Conservation (phyloP, 352 stramenopile species). For the Phytophthora aleatoria region DNA sequence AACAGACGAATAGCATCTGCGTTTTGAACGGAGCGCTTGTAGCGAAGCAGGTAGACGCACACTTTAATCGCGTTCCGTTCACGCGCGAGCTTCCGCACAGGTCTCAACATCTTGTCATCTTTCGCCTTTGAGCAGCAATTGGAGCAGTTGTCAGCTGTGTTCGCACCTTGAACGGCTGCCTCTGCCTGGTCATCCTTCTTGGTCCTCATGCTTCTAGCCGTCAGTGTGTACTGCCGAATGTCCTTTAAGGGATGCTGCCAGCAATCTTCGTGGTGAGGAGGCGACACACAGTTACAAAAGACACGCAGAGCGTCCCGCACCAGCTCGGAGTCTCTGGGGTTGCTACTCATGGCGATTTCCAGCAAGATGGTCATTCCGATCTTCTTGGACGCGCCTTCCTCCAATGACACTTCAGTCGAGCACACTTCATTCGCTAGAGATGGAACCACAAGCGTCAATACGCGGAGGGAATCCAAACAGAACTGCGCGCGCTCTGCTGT, state of each 20-base stretch:
- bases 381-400: slow-evolving; percentile 52
- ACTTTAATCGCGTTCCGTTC: slow-evolving; percentile 89
- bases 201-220: slow-evolving; percentile 68
- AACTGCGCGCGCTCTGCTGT: slow-evolving; percentile 83
- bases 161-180: slow-evolving; percentile 5
- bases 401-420: slow-evolving; percentile 63
- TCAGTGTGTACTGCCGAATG: slow-evolving; percentile 80
- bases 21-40: slow-evolving; percentile 87
- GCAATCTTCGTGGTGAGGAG: slow-evolving; percentile 76
- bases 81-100: slow-evolving; percentile 73
- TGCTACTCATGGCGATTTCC: slow-evolving; percentile 78
- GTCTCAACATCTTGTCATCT: slow-evolving; percentile 70
- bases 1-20: slow-evolving; percentile 86
- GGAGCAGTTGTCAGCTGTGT: slow-evolving; percentile 15
- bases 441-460: slow-evolving; percentile 79
- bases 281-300: slow-evolving; percentile 85
- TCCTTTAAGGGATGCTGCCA: slow-evolving; percentile 88
- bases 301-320: slow-evolving; percentile 76
- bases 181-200: slow-evolving; percentile 41
- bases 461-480: slow-evolving; percentile 73
- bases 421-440: slow-evolving; percentile 76
- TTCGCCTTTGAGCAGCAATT: slow-evolving; percentile 64
- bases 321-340: slow-evolving; percentile 71
- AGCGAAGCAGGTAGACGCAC: slow-evolving; percentile 85
- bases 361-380: slow-evolving; percentile 75